phyloP scores from a whole-genome alignment of 1,139 yeast species.

The Saccharomyces pastorianus region DNA sequence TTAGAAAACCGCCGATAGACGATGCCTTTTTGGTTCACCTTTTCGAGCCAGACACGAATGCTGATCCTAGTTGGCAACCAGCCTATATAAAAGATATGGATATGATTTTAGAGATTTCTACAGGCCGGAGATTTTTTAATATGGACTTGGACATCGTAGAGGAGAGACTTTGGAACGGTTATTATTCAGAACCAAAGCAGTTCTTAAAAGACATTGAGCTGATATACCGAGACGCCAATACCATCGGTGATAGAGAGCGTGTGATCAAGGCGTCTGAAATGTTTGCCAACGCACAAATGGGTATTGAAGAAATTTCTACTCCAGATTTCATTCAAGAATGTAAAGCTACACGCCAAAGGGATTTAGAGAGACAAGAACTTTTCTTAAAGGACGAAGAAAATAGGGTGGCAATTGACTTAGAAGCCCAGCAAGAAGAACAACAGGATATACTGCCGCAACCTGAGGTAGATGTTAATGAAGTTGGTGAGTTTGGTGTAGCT shows the following conservation, averaged over 20 bases:
- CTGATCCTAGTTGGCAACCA: slow-evolving; percentile 32
- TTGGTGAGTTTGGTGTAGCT: slow-evolving; percentile 17
- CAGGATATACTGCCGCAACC: background rate
- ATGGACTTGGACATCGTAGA: slow-evolving; percentile 93
- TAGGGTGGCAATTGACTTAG: slow-evolving; percentile 11
- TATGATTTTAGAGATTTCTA: slow-evolving; percentile 69
- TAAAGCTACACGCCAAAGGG: slow-evolving; percentile 64
- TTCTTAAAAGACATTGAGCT: slow-evolving; percentile 75
- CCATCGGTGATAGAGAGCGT: slow-evolving; percentile 76
- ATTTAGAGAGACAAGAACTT: slow-evolving; percentile 45
- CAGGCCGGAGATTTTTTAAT: slow-evolving; percentile 67
- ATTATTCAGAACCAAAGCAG: slow-evolving; percentile 85
- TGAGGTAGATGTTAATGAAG: slow-evolving; percentile 1
- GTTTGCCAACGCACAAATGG: slow-evolving; percentile 94
- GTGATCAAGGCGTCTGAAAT: slow-evolving; percentile 86
- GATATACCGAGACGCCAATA: slow-evolving; percentile 72
- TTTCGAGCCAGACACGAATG: slow-evolving; percentile 49
- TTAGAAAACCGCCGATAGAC: slow-evolving; percentile 83
- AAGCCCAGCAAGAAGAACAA: slow-evolving; percentile 8
- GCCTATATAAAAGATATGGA: slow-evolving; percentile 58
- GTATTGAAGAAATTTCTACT: slow-evolving; percentile 77
- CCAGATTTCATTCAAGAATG: slow-evolving; percentile 73
- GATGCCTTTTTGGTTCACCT: slow-evolving; percentile 65
- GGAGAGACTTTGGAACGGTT: slow-evolving; percentile 95
- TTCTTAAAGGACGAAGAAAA: slow-evolving; percentile 34